Base-by-base conservation (phyloP, 2,329 filamentous ascomycete species). In the Periconia sp. region DNA sequence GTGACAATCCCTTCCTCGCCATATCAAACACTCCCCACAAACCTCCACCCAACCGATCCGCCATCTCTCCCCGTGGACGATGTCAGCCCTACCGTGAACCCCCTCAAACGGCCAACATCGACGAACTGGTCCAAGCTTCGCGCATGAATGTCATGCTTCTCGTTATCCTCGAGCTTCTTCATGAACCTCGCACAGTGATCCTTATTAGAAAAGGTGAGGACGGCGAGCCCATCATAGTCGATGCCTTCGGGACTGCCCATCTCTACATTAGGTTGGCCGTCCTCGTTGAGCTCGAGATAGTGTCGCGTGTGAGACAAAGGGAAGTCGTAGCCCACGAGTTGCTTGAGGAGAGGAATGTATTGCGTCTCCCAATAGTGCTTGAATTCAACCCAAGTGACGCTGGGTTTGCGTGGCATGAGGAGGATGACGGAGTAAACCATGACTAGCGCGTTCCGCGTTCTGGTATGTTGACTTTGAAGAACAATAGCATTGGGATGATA, bases 291-390 rank as follows among this genome's bases (percentile, higher is more conserved):
- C 23, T 65, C 58, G 13, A 65, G 31, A 42, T 68, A 67, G 54
- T 66, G 53, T 15, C 65, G 55, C 18, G 59, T 61, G 42, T 68
- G 58, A 18, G 59, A 57, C 6, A 64, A 47, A 2, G 65, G 64
- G 31, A 62, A 60, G 13, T 55, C 52, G 35, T 60, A 47, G 6
- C 59, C 59, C n/a, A 65, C 56, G 13, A 61, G 41, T 9, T 52
- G 45, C 18, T 65, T 59, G 18, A 67, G 49, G 30, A 68, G 59
- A 3, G 62, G 63, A 14, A 68, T 17, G 31, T 66, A 60, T 7
- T 45, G 55, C 15, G 55, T 60, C 46, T 68, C 65, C 52, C 58
- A 66, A 47, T 67, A 59, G 49, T 61, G 37, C 51, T 62, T 56
- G 54, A 68, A 68, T 8, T 48, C 52, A 44, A 54, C 50, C 30